phyloP scores from a whole-genome alignment of 495 filamentous ascomycete species.

The Terfezia claveryi region DNA sequence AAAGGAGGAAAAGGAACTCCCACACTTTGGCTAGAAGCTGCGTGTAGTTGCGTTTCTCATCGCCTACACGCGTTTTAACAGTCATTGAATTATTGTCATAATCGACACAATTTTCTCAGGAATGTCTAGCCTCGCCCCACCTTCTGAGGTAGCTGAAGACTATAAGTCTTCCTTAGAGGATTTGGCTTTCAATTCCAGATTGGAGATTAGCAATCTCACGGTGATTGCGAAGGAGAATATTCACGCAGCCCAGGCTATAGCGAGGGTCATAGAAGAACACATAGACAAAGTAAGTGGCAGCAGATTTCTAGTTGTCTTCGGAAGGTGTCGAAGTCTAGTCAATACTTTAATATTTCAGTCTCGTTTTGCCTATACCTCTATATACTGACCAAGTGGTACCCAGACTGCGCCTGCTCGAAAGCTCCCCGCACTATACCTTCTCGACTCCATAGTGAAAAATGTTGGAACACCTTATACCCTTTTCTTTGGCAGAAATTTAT shows the following conservation, averaged over 20 bases:
- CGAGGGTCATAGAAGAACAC: conserved; percentile 69
- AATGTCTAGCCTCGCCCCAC: conserved; percentile 18
- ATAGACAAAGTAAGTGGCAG: conserved; percentile 60
- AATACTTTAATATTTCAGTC: too few species aligned
- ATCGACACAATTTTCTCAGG: not conserved
- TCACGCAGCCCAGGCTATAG: conserved; percentile 77
- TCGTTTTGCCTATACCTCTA: too few species aligned
- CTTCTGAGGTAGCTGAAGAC: conserved; percentile 82
- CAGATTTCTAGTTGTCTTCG: not conserved
- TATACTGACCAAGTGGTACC: conserved; percentile 1
- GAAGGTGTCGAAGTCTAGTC: too few species aligned
- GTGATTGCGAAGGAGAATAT: conserved; percentile 93
- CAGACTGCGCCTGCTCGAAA: conserved; percentile 70
- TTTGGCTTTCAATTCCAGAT: conserved; percentile 65
- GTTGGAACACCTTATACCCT: conserved; percentile 92
- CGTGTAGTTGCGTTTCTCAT: conserved; percentile 15
- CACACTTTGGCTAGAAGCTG: conserved; percentile 15
- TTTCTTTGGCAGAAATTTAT: conserved; percentile 78
- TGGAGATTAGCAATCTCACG: conserved; percentile 86
- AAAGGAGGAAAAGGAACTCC: conserved; percentile 11
- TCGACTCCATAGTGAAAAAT: conserved; percentile 97
- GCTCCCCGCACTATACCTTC: conserved; percentile 84
- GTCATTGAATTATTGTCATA: conserved; percentile 12
- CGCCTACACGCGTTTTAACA: conserved; percentile 13
- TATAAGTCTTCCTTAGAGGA: conserved; percentile 85